Evolutionary conservation across 2,329 filamentous ascomycete species (phyloP), one percentile per base, ranked within the genome.

Genomic region (Xylaria sp.): DNA sequence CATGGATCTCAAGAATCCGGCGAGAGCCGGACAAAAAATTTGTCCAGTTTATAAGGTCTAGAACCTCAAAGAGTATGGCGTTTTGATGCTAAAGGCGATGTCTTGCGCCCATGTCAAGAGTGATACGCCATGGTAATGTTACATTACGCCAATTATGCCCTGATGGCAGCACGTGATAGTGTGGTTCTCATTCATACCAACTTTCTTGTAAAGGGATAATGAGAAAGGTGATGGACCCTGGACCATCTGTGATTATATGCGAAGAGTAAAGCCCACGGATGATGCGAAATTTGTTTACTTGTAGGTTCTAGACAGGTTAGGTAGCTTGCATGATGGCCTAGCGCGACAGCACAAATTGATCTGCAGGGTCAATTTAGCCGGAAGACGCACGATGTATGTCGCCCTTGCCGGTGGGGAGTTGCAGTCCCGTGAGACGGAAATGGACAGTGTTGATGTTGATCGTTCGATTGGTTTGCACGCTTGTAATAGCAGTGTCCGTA

Each of bases 331-430:
- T 53, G 41, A 62, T 58, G 53, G 43, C 52, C 9, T 36, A 23
- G 59, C 39, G 60, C 23, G 39, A 36, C 41, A 57, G 20, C 20
- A 61, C 43, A 60, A 48, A 67, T 65, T 64, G 36, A 60, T 32
- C 56, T 65, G 20, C 60, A 57, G 65, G 61, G 56, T 12, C 56
- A 60, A 57, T 67, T 67, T 67, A 67, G 65, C 60, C 65, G 52
- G 48, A 53, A 56, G 55, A 60, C 45, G 48, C 59, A 32, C 25
- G 45, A 39, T 45, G 59, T 43, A 52, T 18, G 20, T 36, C 45
- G 48, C 34, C 41, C 32, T n/a, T 48, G 60, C 23, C 20, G 8
- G 56, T 56, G 60, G 41, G 41, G 48, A 57, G 46, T 23, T 36
- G 48, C 20, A 39, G 28, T 48, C 61, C 60, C 61, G 50, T 43